These are phyloP conservation scores for Juncus effusus DNA, from an alignment of 176 grass and related monocot species.

Conservation along the genomic window DNA sequence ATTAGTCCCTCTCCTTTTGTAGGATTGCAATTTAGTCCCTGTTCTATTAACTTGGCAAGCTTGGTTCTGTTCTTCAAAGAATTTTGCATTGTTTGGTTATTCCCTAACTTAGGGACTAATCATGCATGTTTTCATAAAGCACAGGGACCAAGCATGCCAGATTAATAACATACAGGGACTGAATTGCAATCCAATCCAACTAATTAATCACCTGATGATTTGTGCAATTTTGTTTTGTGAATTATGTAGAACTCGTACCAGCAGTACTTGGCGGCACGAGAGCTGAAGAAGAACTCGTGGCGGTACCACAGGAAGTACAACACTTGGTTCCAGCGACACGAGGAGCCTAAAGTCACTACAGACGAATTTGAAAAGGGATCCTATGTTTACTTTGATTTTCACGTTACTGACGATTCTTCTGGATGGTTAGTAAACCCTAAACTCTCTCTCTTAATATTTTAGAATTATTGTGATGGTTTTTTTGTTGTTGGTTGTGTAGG, in stretches of 20 bases:
- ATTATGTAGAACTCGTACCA: conserved; percentile 70
- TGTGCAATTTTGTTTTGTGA: no score
- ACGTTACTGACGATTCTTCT: conserved; percentile 62
- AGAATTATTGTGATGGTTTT: background rate
- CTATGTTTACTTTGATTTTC: conserved; percentile 96
- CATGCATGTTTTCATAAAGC: no score
- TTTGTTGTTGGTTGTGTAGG: conserved; percentile 34
- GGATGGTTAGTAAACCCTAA: conserved; percentile 65
- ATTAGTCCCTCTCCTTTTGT: no score
- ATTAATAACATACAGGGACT: no score
- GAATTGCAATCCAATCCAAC: no score
- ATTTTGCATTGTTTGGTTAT: no score
- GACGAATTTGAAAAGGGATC: conserved; percentile 92
- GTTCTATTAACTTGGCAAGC: no score
- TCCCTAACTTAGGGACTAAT: no score
- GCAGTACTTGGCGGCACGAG: conserved; percentile 86
- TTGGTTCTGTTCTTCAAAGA: no score
- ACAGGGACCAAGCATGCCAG: no score
- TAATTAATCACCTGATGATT: no score
- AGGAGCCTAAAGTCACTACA: conserved; percentile 90
- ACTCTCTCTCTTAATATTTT: background rate
- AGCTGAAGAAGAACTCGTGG: conserved; percentile 97
- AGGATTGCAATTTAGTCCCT: no score
- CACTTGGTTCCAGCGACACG: conserved; percentile 98
- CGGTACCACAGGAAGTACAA: conserved; percentile 92